These are phyloP conservation scores for Hypoxylon sp. DNA, from an alignment of 2,329 filamentous ascomycete species.

Conservation along the genomic window DNA sequence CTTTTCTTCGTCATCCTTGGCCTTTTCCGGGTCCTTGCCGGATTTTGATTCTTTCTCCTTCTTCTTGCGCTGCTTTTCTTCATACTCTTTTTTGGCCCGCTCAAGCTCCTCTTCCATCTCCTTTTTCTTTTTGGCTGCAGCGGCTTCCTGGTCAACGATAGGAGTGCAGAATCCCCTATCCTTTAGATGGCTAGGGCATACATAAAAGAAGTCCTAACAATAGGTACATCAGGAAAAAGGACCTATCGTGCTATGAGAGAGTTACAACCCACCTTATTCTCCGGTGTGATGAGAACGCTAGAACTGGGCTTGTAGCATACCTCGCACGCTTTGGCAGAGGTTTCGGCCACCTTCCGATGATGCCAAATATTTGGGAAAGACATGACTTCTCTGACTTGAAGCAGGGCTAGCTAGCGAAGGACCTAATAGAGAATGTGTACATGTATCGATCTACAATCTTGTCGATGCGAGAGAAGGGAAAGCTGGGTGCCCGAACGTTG, in stretches of 20 bases:
- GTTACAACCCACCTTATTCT: slow-evolving; percentile 78
- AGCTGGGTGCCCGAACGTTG: slow-evolving; percentile 16
- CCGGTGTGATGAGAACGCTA: slow-evolving; percentile 89
- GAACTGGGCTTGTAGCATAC: slow-evolving; percentile 92
- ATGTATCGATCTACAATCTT: neutral
- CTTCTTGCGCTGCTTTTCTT: slow-evolving; percentile 78
- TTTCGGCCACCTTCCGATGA: slow-evolving; percentile 87
- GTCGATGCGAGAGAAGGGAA: slow-evolving; percentile 10
- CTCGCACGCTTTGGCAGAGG: slow-evolving; percentile 86
- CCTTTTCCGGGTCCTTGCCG: slow-evolving; percentile 63
- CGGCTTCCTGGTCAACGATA: slow-evolving; percentile 76
- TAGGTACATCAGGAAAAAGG: slow-evolving; percentile 36
- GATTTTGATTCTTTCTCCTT: slow-evolving; percentile 76
- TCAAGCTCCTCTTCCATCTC: slow-evolving; percentile 75
- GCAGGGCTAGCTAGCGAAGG: neutral
- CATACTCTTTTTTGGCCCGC: slow-evolving; percentile 81
- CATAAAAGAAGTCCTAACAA: slow-evolving; percentile 86
- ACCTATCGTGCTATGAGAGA: slow-evolving; percentile 24
- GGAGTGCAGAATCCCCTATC: slow-evolving; percentile 86
- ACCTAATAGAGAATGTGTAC: neutral
- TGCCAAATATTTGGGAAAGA: slow-evolving; percentile 84
- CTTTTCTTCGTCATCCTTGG: slow-evolving; percentile 60
- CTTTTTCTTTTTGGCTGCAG: slow-evolving; percentile 75
- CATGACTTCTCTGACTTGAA: slow-evolving; percentile 53
- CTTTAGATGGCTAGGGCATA: slow-evolving; percentile 85